Conservation (phyloP, 2,329 filamentous ascomycete genomes). For the Cladosporium sp. region DNA sequence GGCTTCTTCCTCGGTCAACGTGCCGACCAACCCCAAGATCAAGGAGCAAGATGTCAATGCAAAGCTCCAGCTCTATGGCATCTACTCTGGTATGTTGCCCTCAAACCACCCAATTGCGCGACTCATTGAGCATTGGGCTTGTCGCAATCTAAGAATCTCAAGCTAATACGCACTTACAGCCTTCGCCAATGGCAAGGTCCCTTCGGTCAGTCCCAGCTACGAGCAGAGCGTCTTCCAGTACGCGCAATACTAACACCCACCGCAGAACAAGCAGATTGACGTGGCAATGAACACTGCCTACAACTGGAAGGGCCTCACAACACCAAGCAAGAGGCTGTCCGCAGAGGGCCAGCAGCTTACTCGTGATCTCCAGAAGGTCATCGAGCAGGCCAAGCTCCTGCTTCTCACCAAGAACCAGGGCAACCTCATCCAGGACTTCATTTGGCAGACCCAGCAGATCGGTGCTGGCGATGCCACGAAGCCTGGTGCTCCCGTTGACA, state of each 20-base stretch:
- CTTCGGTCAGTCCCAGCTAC: constrained; percentile 61
- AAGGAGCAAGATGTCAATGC: constrained; percentile 85
- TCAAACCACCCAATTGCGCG: background rate
- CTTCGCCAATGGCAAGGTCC: constrained; percentile 84
- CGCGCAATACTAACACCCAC: constrained; percentile 14
- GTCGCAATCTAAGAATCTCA: background rate
- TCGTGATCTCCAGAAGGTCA: constrained; percentile 70
- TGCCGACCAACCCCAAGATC: constrained; percentile 65
- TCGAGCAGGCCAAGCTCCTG: constrained; percentile 78
- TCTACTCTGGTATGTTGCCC: constrained; percentile 58
- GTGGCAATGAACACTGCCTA: constrained; percentile 87
- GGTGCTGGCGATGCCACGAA: constrained; percentile 57
- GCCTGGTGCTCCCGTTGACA: constrained; percentile 66
- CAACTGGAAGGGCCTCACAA: constrained; percentile 63
- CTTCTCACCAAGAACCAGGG: constrained; percentile 92
- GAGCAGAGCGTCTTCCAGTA: background rate
- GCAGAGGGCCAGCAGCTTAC: constrained; percentile 76
- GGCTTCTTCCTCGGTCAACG: constrained; percentile 55
- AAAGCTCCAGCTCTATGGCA: constrained; percentile 94
- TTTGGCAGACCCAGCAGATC: constrained; percentile 84
- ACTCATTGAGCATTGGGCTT: background rate
- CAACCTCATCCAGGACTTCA: constrained; percentile 91
- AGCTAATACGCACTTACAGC: constrained; percentile 45
- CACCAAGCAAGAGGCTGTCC: constrained; percentile 73
- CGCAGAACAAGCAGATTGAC: constrained; percentile 89